Percentiles rank a stretch among this genome's conserved stretches.
Conservation (phyloP, 768 basidiomycete species). For the Podaxis sp. region DNA sequence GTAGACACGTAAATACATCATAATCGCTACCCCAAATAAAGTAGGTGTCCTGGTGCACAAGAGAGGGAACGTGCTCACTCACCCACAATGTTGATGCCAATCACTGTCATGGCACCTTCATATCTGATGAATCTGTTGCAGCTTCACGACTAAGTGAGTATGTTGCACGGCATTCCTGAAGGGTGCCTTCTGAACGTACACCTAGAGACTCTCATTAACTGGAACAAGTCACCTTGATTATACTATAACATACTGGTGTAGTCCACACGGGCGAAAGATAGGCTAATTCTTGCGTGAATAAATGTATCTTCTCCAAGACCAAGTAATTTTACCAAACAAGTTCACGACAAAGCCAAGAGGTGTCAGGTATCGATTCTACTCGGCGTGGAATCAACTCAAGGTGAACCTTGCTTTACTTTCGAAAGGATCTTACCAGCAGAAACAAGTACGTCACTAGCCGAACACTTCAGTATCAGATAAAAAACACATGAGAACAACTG, state of each 20-base stretch:
- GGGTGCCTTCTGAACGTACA: constrained; percentile 8
- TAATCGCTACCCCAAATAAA: constrained; percentile 28
- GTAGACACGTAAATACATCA: constrained; percentile 56
- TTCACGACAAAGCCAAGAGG: constrained; percentile 65
- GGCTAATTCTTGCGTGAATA: constrained; percentile 25
- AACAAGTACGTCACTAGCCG: constrained; percentile 40
- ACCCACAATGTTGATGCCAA: constrained; percentile 50
- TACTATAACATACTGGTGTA: constrained; percentile 27
- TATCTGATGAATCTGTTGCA: constrained; percentile 47
- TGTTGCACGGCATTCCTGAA: neutral
- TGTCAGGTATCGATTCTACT: constrained; percentile 63
- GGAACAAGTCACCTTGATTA: neutral
- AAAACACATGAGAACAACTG: constrained; percentile 21
- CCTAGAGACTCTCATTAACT: neutral
- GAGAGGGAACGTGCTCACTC: constrained; percentile 5
- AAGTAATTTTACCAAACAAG: constrained; percentile 35
- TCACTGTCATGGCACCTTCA: constrained; percentile 52
- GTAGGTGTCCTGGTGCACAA: too few species aligned
- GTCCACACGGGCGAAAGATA: constrained; percentile 43
- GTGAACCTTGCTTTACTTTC: neutral
- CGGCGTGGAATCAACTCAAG: neutral
- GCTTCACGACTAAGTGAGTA: constrained; percentile 23
- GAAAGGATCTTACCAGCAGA: constrained; percentile 31
- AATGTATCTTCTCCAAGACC: too few species aligned
- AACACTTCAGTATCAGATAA: neutral